phyloP scores from a whole-genome alignment of 2,329 filamentous ascomycete species.

The Aspergillus floridensis region DNA sequence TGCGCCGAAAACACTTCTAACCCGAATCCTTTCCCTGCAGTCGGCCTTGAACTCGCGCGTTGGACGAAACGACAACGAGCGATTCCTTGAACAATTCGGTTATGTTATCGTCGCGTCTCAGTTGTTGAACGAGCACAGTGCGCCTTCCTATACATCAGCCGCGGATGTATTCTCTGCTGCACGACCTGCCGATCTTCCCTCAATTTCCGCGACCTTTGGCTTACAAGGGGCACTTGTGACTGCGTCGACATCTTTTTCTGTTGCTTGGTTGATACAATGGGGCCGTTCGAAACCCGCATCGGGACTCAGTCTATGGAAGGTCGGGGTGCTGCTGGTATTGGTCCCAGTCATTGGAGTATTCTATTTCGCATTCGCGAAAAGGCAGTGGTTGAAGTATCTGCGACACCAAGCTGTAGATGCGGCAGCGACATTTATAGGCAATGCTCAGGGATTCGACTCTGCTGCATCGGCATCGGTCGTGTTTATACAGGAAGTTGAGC shows the following conservation, averaged over 20 bases:
- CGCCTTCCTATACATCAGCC: slow-evolving; percentile 41
- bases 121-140: slow-evolving; percentile 65
- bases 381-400: slow-evolving; percentile 78
- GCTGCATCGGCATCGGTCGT: slow-evolving; percentile 72
- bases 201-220: slow-evolving; percentile 51
- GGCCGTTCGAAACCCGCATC: slow-evolving; percentile 55
- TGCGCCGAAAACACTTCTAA: slow-evolving; percentile 7
- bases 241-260: slow-evolving; percentile 59
- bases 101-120: slow-evolving; percentile 93
- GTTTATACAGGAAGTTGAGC: slow-evolving; percentile 90
- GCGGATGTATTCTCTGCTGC: slow-evolving; percentile 33
- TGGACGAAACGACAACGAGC: slow-evolving; percentile 73
- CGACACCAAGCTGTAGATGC: slow-evolving; percentile 70
- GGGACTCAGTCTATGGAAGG: slow-evolving; percentile 42
- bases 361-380: slow-evolving; percentile 69
- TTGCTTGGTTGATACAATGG: slow-evolving; percentile 72
- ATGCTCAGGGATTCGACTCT: slow-evolving; percentile 77
- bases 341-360: slow-evolving; percentile 55
- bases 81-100: slow-evolving; percentile 87
- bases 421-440: slow-evolving; percentile 66
- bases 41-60: slow-evolving; percentile 47
- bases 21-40: slow-evolving; percentile 15
- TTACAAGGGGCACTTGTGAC: slow-evolving; percentile 66
- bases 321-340: slow-evolving; percentile 40
- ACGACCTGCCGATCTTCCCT: slow-evolving; percentile 29